Percentiles rank a stretch among this genome's conserved stretches.
Conservation (phyloP, 768 basidiomycete species). For the Phylloporus scabripes region DNA sequence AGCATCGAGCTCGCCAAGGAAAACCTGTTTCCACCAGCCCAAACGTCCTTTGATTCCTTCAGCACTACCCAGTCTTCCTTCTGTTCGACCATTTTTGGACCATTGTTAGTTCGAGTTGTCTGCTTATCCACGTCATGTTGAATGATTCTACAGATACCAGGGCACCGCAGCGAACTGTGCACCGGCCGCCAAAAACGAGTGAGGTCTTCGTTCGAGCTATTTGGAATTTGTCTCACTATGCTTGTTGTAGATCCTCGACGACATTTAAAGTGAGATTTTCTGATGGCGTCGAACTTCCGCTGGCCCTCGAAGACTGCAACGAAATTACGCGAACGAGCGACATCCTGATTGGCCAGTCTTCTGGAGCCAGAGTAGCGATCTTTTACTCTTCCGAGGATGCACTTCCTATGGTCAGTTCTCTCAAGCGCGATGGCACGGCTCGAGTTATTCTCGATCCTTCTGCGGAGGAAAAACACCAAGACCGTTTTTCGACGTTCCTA, state of each 20-base stretch:
- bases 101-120: conserved; percentile 42
- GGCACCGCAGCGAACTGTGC: conserved; percentile 9
- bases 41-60: conserved; percentile 19
- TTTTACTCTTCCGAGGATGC: conserved; percentile 52
- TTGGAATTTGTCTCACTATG: conserved; percentile 3
- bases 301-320: conserved; percentile 40
- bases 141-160: conserved; percentile 22
- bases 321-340: conserved; percentile 35
- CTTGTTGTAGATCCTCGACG: conserved; percentile 18
- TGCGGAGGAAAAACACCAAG: conserved; percentile 39
- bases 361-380: conserved; percentile 48
- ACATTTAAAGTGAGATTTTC: conserved; percentile 48
- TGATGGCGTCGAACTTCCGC: conserved; percentile 44
- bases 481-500: conserved; percentile 45
- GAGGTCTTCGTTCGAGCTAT: conserved; percentile 2
- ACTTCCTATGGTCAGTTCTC: conserved; percentile 44
- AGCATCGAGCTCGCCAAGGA: conserved; percentile 43
- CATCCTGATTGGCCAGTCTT: conserved; percentile 31
- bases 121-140: neutral
- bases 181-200: conserved; percentile 14
- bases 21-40: conserved; percentile 41
- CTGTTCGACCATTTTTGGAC: conserved; percentile 61
- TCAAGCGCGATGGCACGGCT: conserved; percentile 49
- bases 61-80: conserved; percentile 33
- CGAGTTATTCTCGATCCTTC: conserved; percentile 36